phyloP scores from a whole-genome alignment of 2,329 filamentous ascomycete species.

The Teratosphaeria epicoccoides region DNA sequence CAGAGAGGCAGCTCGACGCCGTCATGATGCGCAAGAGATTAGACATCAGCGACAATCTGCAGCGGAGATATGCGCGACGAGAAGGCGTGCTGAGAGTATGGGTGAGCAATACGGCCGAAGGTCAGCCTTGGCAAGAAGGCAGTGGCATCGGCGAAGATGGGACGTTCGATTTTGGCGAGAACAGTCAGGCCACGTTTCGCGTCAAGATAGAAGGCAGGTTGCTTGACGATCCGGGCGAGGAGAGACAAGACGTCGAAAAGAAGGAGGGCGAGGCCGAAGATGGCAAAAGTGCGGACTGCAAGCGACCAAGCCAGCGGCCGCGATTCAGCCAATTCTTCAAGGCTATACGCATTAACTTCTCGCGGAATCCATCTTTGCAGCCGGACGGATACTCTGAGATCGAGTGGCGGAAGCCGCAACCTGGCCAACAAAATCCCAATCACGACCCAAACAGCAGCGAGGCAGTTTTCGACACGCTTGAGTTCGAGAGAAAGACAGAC shows the following conservation, averaged over 20 bases:
- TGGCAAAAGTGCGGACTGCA: constrained; percentile 7
- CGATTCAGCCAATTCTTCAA: constrained; percentile 72
- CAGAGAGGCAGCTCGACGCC: constrained; percentile 81
- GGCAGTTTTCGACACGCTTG: constrained; percentile 78
- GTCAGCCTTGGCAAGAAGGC: constrained; percentile 74
- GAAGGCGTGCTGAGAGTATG: constrained; percentile 81
- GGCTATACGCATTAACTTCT: constrained; percentile 56
- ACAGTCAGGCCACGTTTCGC: constrained; percentile 66
- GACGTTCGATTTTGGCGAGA: constrained; percentile 67
- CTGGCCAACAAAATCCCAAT: constrained; percentile 30
- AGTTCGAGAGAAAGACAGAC: constrained; percentile 84
- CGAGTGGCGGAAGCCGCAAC: constrained; percentile 76
- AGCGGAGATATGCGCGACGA: constrained; percentile 40
- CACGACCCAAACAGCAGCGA: constrained; percentile 47
- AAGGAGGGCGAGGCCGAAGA: constrained; percentile 37
- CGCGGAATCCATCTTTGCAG: constrained; percentile 53
- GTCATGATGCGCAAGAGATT: constrained; percentile 89
- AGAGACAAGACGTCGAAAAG: constrained; percentile 23
- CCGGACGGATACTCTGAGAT: constrained; percentile 52
- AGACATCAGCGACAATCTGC: constrained; percentile 75
- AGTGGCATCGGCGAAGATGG: constrained; percentile 54
- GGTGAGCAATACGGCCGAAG: constrained; percentile 89
- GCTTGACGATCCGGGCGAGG: constrained; percentile 48
- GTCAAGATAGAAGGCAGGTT: constrained; percentile 87
- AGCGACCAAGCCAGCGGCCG: constrained; percentile 39